phyloP scores from a whole-genome alignment of 116 monocot species.

The Phalaenopsis hybrid region DNA sequence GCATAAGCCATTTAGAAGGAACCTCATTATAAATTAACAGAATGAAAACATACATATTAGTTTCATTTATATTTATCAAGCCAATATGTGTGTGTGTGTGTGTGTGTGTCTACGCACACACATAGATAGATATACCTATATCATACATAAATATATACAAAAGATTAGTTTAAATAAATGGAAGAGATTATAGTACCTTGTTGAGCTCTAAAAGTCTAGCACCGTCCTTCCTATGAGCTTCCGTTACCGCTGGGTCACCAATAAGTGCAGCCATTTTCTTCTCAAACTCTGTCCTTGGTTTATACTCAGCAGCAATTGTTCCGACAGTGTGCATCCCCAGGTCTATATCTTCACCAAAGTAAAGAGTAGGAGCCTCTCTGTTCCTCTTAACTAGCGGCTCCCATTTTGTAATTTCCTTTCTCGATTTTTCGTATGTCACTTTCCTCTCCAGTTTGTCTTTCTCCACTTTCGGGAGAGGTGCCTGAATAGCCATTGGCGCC shows the following conservation, averaged over 20 bases:
- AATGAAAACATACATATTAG: neutral
- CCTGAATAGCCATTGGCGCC: slow-evolving; percentile 45
- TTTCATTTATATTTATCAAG: neutral
- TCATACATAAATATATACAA: neutral
- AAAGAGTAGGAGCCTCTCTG: slow-evolving; percentile 77
- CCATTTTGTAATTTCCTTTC: slow-evolving; percentile 92
- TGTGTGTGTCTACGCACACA: too few species aligned
- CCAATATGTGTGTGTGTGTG: neutral
- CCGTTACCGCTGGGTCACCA: slow-evolving; percentile 42
- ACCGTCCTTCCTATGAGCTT: slow-evolving; percentile 84
- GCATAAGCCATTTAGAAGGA: neutral
- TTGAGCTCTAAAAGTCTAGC: slow-evolving; percentile 71
- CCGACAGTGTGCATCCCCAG: slow-evolving; percentile 67
- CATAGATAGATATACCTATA: too few species aligned
- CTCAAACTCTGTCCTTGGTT: slow-evolving; percentile 89
- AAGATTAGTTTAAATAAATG: neutral
- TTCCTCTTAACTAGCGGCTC: slow-evolving; percentile 90
- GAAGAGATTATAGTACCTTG: slow-evolving; percentile 41
- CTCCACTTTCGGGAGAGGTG: slow-evolving; percentile 68
- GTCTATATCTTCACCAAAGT: slow-evolving; percentile 65
- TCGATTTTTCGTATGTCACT: slow-evolving; percentile 61
- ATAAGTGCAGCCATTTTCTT: slow-evolving; percentile 73
- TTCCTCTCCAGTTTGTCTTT: slow-evolving; percentile 78
- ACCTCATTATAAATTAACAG: neutral
- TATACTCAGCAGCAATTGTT: slow-evolving; percentile 66